Conservation (phyloP, 169 alveolate genomes). For the Plasmodium cynomolgi region DNA sequence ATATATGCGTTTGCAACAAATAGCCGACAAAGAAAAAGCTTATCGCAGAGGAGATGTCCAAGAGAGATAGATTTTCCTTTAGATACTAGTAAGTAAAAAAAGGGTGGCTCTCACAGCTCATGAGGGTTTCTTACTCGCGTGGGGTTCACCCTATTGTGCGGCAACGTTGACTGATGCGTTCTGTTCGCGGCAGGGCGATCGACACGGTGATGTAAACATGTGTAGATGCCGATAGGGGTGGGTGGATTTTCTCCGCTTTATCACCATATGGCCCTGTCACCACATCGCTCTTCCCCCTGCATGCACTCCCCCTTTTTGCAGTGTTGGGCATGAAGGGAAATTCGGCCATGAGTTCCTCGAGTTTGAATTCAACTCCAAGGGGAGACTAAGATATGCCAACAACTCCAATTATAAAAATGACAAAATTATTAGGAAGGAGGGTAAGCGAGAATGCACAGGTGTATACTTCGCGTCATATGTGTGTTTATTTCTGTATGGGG, state of each 20-base stretch:
- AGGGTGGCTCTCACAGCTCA: neutral
- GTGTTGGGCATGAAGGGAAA: conserved; percentile 88
- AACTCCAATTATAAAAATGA: conserved; percentile 96
- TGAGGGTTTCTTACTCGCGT: neutral
- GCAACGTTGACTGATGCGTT: neutral
- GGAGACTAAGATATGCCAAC: conserved; percentile 96
- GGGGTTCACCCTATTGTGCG: neutral
- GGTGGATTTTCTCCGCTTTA: neutral
- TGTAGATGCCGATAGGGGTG: neutral
- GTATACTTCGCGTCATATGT: conserved; percentile 76
- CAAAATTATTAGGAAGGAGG: conserved; percentile 95
- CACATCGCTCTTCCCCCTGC: neutral
- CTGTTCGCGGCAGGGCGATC: neutral
- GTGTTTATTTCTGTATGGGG: conserved; percentile 75
- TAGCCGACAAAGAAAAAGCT: neutral
- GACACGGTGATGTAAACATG: neutral
- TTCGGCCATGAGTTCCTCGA: conserved; percentile 99
- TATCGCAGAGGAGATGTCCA: conserved; percentile 32
- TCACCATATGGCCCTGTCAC: conserved; percentile 39
- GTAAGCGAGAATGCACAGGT: conserved; percentile 74
- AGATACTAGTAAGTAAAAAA: conserved; percentile 64
- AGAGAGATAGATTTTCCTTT: conserved; percentile 63
- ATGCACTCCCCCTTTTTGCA: conserved; percentile 5
- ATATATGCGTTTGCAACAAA: neutral
- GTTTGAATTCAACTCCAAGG: conserved; percentile 95